Conservation (phyloP, 2,329 filamentous ascomycete species). For the Arthrobotrys conoides region DNA sequence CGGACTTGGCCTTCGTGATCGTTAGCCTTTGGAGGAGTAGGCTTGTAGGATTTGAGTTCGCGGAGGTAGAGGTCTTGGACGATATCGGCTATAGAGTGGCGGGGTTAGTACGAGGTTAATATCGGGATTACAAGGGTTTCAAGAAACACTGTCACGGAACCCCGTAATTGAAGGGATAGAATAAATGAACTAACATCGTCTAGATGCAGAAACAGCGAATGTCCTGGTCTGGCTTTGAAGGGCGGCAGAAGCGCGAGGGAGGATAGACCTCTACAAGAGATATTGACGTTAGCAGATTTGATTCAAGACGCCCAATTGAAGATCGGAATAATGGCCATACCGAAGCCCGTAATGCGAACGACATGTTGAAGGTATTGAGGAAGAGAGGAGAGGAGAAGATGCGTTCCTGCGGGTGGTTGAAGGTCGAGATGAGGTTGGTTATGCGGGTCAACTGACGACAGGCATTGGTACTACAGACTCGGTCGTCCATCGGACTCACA, state of each 20-base stretch:
- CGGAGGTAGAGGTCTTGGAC: slow-evolving; percentile 98
- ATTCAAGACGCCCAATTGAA: slow-evolving; percentile 25
- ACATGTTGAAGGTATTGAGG: slow-evolving; percentile 57
- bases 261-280: slow-evolving; percentile 50
- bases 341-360: slow-evolving; percentile 60
- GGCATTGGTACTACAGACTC: slow-evolving; percentile 32
- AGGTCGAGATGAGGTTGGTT: slow-evolving; percentile 54
- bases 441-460: slow-evolving; percentile 49
- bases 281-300: slow-evolving; percentile 34
- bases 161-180: not conserved
- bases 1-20: slow-evolving; percentile 93
- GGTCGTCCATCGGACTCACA: slow-evolving; percentile 59
- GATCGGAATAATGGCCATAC: slow-evolving; percentile 24
- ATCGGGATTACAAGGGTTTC: slow-evolving; percentile 7
- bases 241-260: slow-evolving; percentile 58
- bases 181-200: slow-evolving; percentile 45
- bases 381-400: slow-evolving; percentile 46
- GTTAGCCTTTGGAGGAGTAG: slow-evolving; percentile 82
- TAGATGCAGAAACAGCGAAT: slow-evolving; percentile 52
- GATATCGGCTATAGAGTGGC: slow-evolving; percentile 80
- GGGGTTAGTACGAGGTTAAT: slow-evolving; percentile 38
- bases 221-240: slow-evolving; percentile 53
- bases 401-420: slow-evolving; percentile 24
- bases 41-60: slow-evolving; percentile 96
- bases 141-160: not conserved